These are phyloP conservation scores for Chlorella variabilis DNA, from an alignment of 163 green algal genomes.

Conservation along the genomic window DNA sequence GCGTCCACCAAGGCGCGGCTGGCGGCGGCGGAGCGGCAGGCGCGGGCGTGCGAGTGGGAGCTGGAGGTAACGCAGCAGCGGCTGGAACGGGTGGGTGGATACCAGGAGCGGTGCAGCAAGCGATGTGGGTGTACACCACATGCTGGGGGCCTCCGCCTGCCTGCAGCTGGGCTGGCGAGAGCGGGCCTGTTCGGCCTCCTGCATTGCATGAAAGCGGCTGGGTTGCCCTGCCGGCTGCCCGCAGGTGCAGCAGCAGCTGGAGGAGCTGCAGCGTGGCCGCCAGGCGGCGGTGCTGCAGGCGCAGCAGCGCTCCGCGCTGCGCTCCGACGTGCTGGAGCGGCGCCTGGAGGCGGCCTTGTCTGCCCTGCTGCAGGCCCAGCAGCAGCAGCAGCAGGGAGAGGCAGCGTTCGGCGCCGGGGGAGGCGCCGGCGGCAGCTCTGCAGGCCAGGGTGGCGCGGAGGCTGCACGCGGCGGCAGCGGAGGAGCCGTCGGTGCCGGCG, in stretches of 20 bases:
- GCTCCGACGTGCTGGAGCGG: conserved; percentile 77
- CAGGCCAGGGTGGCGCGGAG: neutral
- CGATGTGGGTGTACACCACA: neutral
- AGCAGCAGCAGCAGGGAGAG: neutral
- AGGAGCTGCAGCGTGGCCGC: conserved; percentile 80
- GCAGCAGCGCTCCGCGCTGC: conserved; percentile 70
- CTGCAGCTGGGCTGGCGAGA: neutral
- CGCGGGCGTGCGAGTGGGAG: conserved; percentile 82
- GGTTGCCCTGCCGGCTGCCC: conserved; percentile 27
- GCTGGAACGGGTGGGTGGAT: conserved; percentile 6
- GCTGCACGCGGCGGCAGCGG: neutral
- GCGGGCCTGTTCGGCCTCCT: neutral
- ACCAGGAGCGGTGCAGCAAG: neutral
- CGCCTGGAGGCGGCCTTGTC: conserved; percentile 76
- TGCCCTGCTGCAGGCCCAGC: conserved; percentile 73
- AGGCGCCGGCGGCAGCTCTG: too few species aligned
- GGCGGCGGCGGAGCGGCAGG: conserved; percentile 59
- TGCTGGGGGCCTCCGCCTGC: neutral
- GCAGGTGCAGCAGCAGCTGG: conserved; percentile 71
- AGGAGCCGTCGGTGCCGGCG: neutral
- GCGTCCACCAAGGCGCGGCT: conserved; percentile 24
- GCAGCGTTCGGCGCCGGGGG: neutral
- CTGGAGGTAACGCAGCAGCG: conserved; percentile 69
- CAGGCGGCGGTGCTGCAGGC: conserved; percentile 79
- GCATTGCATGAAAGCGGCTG: neutral